A percentile compares a stretch with the other conserved stretches of the same genome.
These are phyloP conservation scores for Solanum chacoense DNA, from an alignment of 305 asterid species.

Conservation along the genomic window DNA sequence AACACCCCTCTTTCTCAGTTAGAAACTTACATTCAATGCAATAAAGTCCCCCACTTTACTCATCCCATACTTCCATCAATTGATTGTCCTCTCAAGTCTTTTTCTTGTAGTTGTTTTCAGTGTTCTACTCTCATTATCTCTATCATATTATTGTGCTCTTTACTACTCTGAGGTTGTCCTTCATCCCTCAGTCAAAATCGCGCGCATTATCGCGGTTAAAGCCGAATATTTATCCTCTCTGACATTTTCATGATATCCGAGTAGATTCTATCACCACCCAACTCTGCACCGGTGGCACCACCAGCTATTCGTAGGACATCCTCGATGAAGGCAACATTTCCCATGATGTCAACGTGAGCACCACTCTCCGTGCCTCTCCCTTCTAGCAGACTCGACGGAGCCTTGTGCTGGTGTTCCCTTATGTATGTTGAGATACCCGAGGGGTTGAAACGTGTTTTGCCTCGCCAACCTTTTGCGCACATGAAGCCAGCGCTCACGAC, in stretches of 20 bases:
- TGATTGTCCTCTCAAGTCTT: not conserved
- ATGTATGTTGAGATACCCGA: slow-evolving; percentile 50
- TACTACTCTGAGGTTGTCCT: not conserved
- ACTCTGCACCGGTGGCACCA: slow-evolving; percentile 50
- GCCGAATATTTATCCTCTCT: slow-evolving; percentile 37
- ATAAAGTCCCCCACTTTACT: not conserved
- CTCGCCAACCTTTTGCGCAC: slow-evolving; percentile 86
- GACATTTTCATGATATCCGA: slow-evolving; percentile 72
- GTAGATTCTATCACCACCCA: slow-evolving; percentile 58
- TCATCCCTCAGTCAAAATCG: slow-evolving; percentile 10
- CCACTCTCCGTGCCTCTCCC: slow-evolving; percentile 86
- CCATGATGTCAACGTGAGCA: slow-evolving; percentile 83
- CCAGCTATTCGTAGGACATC: slow-evolving; percentile 69
- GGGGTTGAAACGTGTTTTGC: slow-evolving; percentile 77
- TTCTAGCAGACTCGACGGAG: slow-evolving; percentile 59
- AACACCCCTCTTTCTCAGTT: not conserved
- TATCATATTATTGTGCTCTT: not conserved
- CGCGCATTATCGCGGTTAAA: slow-evolving; percentile 13
- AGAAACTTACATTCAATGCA: not conserved
- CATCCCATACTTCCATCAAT: not conserved
- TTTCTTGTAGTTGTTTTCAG: not conserved
- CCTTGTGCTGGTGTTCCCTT: slow-evolving; percentile 67
- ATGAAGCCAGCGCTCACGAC: slow-evolving; percentile 77
- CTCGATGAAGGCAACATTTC: slow-evolving; percentile 69
- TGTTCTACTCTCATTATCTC: not conserved